phyloP scores from a whole-genome alignment of 345 rosid genomes.

The Odontarrhena argentea region DNA sequence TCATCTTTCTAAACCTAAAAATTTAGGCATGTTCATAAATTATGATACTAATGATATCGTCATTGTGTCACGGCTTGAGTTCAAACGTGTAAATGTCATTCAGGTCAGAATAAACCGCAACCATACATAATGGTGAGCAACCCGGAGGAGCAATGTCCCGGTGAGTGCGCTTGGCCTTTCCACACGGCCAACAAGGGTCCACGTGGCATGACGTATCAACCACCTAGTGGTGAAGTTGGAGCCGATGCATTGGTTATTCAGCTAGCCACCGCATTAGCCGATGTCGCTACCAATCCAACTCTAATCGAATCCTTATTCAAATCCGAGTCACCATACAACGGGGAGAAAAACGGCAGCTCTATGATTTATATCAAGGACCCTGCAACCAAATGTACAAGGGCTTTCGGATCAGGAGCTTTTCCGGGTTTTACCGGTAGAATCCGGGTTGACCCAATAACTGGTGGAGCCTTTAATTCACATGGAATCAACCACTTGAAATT shows the following conservation, averaged over 20 bases:
- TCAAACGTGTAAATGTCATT: neutral
- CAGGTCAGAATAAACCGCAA: conserved; percentile 25
- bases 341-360: neutral
- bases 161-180: conserved; percentile 76
- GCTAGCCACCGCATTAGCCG: conserved; percentile 63
- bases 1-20: neutral
- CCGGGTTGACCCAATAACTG: conserved; percentile 46
- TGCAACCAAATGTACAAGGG: conserved; percentile 47
- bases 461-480: conserved; percentile 58
- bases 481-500: conserved; percentile 56
- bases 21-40: no score
- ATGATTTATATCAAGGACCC: conserved; percentile 36
- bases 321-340: conserved; percentile 13
- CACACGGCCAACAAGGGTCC: conserved; percentile 47
- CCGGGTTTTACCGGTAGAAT: conserved; percentile 54
- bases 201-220: conserved; percentile 47
- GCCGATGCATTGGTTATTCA: conserved; percentile 64
- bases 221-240: conserved; percentile 61
- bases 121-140: conserved; percentile 64
- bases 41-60: no score
- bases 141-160: conserved; percentile 67
- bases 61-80: no score
- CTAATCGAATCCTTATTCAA: conserved; percentile 40
- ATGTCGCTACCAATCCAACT: conserved; percentile 51
- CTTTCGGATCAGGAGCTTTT: conserved; percentile 60